A percentile compares a stretch with the other conserved stretches of the same genome.
Conservation (phyloP, 108 stramenopile genomes). For the Bacterosira constricta region DNA sequence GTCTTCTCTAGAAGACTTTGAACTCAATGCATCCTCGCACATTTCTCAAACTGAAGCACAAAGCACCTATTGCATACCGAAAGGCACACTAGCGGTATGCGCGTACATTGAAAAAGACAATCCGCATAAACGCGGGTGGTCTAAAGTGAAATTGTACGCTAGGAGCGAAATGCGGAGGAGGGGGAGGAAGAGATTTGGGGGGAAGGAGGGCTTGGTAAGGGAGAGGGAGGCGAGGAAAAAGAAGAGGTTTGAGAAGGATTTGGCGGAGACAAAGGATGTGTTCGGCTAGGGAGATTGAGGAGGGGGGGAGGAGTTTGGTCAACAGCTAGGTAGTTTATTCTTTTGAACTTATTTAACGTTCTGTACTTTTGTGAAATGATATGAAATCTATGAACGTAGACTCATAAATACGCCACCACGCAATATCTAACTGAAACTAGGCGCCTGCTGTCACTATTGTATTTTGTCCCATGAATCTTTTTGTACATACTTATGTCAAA, state of each 20-base stretch:
- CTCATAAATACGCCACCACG: too few relatives aligned
- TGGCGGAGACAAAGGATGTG: constrained; percentile 64
- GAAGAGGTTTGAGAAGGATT: constrained; percentile 66
- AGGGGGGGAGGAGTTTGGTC: constrained; percentile 1
- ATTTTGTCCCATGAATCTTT: too few relatives aligned
- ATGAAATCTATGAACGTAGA: too few relatives aligned
- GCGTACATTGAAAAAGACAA: constrained; percentile 62
- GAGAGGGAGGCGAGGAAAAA: constrained; percentile 66
- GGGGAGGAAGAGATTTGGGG: constrained; percentile 74
- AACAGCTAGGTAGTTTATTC: background rate
- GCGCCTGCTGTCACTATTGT: too few relatives aligned
- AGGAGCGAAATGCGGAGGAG: constrained; percentile 70
- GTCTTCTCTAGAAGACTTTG: constrained; percentile 72
- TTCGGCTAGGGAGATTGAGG: constrained; percentile 38
- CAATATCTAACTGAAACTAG: too few relatives aligned
- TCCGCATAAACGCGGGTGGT: constrained; percentile 68
- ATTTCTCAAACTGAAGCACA: constrained; percentile 79
- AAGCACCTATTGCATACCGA: constrained; percentile 72
- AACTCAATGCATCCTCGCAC: constrained; percentile 63
- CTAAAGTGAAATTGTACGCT: constrained; percentile 75
- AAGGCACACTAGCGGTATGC: constrained; percentile 83
- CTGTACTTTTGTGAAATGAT: too few relatives aligned
- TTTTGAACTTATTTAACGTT: background rate
- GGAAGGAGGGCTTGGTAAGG: constrained; percentile 60
- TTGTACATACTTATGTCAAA: too few relatives aligned